Evolutionary conservation across 2,329 filamentous ascomycete species (phyloP).

Genomic region (Talaromyces verruculosus): DNA sequence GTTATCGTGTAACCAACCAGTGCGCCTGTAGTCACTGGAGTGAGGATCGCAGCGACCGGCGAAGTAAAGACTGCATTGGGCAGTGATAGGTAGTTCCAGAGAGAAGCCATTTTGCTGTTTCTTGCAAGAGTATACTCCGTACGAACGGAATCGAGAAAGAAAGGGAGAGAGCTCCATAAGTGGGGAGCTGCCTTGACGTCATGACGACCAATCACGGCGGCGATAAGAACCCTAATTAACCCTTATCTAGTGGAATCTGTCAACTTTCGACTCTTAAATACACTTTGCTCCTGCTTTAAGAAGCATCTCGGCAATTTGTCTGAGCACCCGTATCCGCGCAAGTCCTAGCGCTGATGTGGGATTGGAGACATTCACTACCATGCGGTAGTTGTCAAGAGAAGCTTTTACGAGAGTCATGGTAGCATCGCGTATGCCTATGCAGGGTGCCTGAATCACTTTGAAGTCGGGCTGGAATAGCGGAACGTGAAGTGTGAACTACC

Average conservation of each 20-base stretch:
- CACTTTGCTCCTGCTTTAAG: too few relatives aligned
- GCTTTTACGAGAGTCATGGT: neutral
- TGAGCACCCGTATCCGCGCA: neutral
- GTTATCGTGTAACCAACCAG: conserved; percentile 34
- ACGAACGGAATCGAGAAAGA: too few relatives aligned
- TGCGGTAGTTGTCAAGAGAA: neutral
- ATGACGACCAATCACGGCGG: neutral
- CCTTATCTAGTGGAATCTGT: neutral
- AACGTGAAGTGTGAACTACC: too few relatives aligned
- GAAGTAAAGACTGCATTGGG: conserved; percentile 34
- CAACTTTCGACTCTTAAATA: too few relatives aligned
- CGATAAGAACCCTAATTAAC: neutral
- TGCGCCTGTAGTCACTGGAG: conserved; percentile 31
- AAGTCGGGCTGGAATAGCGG: too few relatives aligned
- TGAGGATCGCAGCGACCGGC: conserved; percentile 32
- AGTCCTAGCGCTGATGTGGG: neutral
- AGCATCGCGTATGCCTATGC: neutral
- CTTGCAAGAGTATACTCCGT: too few relatives aligned
- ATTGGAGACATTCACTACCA: neutral
- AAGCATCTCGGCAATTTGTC: neutral
- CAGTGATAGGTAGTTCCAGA: conserved; percentile 26
- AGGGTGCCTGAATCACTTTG: neutral
- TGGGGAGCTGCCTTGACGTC: neutral
- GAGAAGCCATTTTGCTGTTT: conserved; percentile 10
- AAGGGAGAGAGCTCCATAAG: neutral